Evolutionary conservation across 495 filamentous ascomycete genomes (phyloP), one percentile per base, ranked within the genome.

Genomic region (Aspergillus sparsus): DNA sequence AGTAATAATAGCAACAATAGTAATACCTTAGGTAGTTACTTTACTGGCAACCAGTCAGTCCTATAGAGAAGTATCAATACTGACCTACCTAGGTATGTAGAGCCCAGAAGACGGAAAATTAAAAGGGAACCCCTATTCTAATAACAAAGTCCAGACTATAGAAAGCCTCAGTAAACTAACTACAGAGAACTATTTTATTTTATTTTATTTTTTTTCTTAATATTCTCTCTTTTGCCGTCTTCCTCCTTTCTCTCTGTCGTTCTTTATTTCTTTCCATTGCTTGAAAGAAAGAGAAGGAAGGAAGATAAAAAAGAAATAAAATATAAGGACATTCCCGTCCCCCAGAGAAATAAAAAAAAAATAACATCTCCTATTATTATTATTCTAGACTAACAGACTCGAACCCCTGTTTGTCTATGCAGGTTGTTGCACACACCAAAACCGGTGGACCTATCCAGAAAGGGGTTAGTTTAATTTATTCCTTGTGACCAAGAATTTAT

Each of bases 381-480:
- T 41, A 3, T 41, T 58, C 46, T 51, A 32, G 46, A 49, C 55
- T 51, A 46, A 62, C 31, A 35, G 49, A 54, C 53, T 57, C 53
- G 59, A 62, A 60, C 60, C 64, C 64, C 57, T 66, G 64, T 65
- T 57, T 57, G 62, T 45, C 34, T 31, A 62, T 66, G 63, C 60
- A 62, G 53, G 55, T 56, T 45, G 45, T 66, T 49, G 51, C 57
- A 62, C 55, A 57, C 57, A 27, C 41, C 39, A 45, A 39, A 8
- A n/a, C 55, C 55, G 61, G 61, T 63, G 55, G 61, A 57, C 57
- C 61, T 27, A 42, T 36, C 37, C 44, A 50, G 27, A 47, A 47
- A 47, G 6, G 52, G 60, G 41, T 55, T 61, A 61, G 50, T 27
- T 33, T 18, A 41, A 47, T 47, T 21, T 6, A 41, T 15, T 46